Evolutionary conservation across 2,329 filamentous ascomycete species (phyloP).

Genomic region (Diaporthe eres): DNA sequence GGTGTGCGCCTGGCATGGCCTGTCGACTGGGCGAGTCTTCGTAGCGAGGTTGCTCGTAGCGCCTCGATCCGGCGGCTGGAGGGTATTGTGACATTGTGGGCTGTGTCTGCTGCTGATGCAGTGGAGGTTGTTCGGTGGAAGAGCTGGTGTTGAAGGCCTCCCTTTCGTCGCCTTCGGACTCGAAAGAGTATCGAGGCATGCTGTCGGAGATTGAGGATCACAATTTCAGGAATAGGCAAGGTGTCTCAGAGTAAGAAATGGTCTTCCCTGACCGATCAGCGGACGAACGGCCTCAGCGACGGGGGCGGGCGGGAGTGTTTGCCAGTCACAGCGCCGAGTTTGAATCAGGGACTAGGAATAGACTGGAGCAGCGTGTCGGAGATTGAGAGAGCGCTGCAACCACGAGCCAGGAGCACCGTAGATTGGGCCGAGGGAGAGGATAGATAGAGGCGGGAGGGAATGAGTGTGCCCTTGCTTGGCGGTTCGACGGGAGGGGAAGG

Average conservation of each 20-base stretch:
- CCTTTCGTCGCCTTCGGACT: slow-evolving; percentile 44
- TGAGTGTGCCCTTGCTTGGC: not conserved
- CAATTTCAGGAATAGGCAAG: slow-evolving; percentile 12
- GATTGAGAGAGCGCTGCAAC: slow-evolving; percentile 31
- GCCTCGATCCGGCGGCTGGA: slow-evolving; percentile 30
- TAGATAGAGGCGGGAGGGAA: not conserved
- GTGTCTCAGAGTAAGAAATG: slow-evolving; percentile 23
- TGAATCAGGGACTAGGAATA: slow-evolving; percentile 32
- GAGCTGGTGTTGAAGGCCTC: slow-evolving; percentile 41
- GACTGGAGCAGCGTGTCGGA: slow-evolving; percentile 33
- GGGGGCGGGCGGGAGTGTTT: slow-evolving; percentile 7
- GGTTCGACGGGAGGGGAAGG: not conserved
- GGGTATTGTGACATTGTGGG: slow-evolving; percentile 30
- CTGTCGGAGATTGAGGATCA: slow-evolving; percentile 25
- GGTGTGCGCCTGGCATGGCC: slow-evolving; percentile 50
- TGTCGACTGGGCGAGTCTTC: slow-evolving; percentile 34
- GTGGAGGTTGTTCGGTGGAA: slow-evolving; percentile 5
- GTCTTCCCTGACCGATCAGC: slow-evolving; percentile 7
- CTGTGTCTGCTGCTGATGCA: slow-evolving; percentile 28
- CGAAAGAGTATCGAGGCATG: slow-evolving; percentile 45
- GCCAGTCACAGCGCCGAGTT: slow-evolving; percentile 17
- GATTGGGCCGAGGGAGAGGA: slow-evolving; percentile 24
- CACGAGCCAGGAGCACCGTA: slow-evolving; percentile 24
- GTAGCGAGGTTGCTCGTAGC: slow-evolving; percentile 30
- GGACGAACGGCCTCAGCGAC: slow-evolving; percentile 2